Percentiles rank a stretch among this genome's conserved stretches.
These are phyloP conservation scores for Penicillium malachiteum DNA, from an alignment of 495 filamentous ascomycete genomes.

Conservation along the genomic window DNA sequence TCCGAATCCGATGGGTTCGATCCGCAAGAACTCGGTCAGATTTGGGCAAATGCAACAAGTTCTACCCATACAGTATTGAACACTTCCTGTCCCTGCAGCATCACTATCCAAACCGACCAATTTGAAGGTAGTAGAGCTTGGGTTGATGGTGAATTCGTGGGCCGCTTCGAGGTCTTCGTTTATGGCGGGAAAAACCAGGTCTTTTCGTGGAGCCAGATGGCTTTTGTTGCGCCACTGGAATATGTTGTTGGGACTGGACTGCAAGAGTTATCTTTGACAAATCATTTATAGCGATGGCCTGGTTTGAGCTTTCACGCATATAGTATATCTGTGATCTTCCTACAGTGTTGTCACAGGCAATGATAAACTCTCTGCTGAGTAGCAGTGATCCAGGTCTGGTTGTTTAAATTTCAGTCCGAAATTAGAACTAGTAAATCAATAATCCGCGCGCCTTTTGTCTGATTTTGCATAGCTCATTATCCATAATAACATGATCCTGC, in stretches of 20 bases:
- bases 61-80: slow-evolving; percentile 24
- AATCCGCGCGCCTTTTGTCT: too few species aligned
- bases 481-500: too few species aligned
- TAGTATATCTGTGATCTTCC: too few species aligned
- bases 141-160: slow-evolving; percentile 41
- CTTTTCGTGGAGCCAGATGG: slow-evolving; percentile 58
- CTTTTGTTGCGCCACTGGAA: slow-evolving; percentile 53
- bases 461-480: too few species aligned
- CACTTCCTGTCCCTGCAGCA: slow-evolving; percentile 17
- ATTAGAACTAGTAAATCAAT: too few species aligned
- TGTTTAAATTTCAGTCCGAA: too few species aligned
- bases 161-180: slow-evolving; percentile 55
- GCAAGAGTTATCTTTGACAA: not conserved
- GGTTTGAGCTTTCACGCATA: not conserved
- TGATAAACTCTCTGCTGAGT: too few species aligned
- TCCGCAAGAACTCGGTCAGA: slow-evolving; percentile 23
- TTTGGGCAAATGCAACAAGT: slow-evolving; percentile 31
- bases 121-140: slow-evolving; percentile 48
- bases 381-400: too few species aligned
- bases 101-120: slow-evolving; percentile 39
- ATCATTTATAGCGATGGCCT: not conserved
- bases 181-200: slow-evolving; percentile 51
- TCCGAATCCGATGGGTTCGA: slow-evolving; percentile 28
- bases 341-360: too few species aligned
- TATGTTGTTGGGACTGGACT: slow-evolving; percentile 23